Conservation (phyloP, 768 basidiomycete species). For the Pilatotrama ljubarskyi region DNA sequence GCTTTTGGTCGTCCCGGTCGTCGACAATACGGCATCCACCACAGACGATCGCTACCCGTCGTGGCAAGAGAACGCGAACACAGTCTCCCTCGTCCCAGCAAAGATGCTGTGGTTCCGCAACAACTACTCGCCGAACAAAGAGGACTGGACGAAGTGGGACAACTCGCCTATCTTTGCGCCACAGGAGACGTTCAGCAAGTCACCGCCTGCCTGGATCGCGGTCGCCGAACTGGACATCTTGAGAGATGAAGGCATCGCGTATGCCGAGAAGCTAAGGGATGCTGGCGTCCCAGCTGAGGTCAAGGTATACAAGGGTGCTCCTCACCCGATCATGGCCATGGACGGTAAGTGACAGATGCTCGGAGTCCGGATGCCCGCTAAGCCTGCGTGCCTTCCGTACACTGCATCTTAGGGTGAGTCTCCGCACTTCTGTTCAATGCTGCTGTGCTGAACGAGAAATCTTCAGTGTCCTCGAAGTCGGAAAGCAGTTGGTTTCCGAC, state of each 20-base stretch:
- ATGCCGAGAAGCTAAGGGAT: constrained; percentile 54
- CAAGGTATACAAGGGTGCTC: constrained; percentile 60
- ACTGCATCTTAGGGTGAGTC: constrained; percentile 16
- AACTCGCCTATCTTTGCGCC: constrained; percentile 74
- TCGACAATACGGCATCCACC: constrained; percentile 63
- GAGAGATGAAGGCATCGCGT: constrained; percentile 63
- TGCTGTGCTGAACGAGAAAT: background rate
- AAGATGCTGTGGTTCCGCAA: constrained; percentile 76
- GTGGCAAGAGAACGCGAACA: constrained; percentile 58
- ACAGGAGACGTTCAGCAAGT: constrained; percentile 46
- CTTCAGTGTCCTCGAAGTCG: constrained; percentile 38
- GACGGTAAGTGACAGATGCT: constrained; percentile 48
- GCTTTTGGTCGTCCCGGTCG: constrained; percentile 70
- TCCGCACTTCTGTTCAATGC: background rate
- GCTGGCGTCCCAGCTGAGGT: constrained; percentile 56
- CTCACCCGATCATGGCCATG: constrained; percentile 76
- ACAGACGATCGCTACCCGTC: constrained; percentile 40
- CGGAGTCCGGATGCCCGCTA: background rate
- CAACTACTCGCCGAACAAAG: constrained; percentile 65
- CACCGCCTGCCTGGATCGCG: constrained; percentile 61
- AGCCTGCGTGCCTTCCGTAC: background rate
- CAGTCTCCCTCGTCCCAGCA: constrained; percentile 58
- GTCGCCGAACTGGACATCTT: constrained; percentile 69
- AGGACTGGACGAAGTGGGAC: constrained; percentile 64
- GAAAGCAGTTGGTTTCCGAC: constrained; percentile 40